Base-by-base conservation (phyloP, 1,139 yeast genomes). In the Pichia sp. region DNA sequence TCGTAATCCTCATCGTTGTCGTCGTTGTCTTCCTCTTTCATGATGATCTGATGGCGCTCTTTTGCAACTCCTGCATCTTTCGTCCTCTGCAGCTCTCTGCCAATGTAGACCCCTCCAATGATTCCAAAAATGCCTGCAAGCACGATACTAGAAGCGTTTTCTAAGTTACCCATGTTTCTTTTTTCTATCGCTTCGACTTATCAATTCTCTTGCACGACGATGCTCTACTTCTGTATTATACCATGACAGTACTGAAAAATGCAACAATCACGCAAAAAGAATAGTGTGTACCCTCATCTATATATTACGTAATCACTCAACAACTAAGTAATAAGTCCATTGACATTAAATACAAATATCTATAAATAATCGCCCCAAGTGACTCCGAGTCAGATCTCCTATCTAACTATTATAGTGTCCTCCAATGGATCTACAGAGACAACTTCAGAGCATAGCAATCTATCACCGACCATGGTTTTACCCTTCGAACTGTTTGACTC, bases 371-470 rank as follows among this genome's bases (percentile, higher is more conserved):
- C 23, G 23, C 23, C 23, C 23, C 23, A 19, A 19, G 23, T 19
- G 23, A 19, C 23, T 19, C 23, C 23, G 23, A 19, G 23, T 19
- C 23, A 19, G 55, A 56, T 19, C 23, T 19, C 23, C 23, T 19
- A 57, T 49, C 78, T 60, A 16, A 76, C 67, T 54, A 80, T 69
- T 8, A 60, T 36, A 13, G n/a, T 59, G 8, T 77, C 78, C 1
- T 61, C 62, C 1, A 70, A 57, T 1, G 77, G 68, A 57, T 78
- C 74, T 23, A 79, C 62, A 47, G 67, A 61, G 13, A 74, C 56
- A 13, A 82, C 69, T 48, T 70, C 66, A 32, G 76, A 70, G 54
- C 82, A 76, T 26, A 71, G 64, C 6, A 79, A 56, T 41, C 72
- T 70, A 49, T 73, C 74, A 2, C 86, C 87, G 13, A 66, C 65